A percentile compares a stretch with the other conserved stretches of the same genome.
These are phyloP conservation scores for Fusarium subglutinans DNA, from an alignment of 2,329 filamentous ascomycete species.

Conservation along the genomic window DNA sequence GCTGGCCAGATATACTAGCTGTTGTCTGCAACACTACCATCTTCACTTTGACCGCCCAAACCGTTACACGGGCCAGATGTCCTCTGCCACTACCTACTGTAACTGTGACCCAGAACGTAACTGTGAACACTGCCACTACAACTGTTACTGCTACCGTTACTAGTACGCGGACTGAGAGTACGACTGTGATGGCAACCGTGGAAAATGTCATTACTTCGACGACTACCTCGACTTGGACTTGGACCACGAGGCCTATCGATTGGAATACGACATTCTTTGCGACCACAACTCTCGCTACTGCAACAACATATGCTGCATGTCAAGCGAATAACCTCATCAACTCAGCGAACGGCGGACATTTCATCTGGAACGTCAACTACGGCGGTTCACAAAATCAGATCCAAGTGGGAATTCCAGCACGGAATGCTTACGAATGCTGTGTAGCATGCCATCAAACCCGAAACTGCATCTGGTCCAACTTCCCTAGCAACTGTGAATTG, in stretches of 20 bases:
- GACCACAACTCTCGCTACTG: not conserved
- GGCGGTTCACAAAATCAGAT: not conserved
- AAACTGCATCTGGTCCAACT: constrained; percentile 4
- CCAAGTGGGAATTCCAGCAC: not conserved
- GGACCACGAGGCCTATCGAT: no score
- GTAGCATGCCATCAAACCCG: not conserved
- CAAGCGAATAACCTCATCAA: not conserved
- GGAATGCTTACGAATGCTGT: not conserved
- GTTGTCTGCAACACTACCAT: not conserved
- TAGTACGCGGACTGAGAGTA: not conserved
- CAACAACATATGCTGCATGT: not conserved
- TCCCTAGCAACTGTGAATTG: not conserved
- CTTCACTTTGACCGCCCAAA: not conserved
- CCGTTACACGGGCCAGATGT: not conserved
- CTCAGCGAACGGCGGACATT: not conserved
- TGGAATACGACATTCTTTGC: not conserved
- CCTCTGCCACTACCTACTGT: not conserved
- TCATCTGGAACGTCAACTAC: not conserved
- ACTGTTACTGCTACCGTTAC: not conserved
- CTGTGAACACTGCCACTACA: not conserved
- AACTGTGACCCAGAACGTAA: not conserved
- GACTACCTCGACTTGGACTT: not conserved
- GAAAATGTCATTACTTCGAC: not conserved
- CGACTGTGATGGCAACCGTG: not conserved
- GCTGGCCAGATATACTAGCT: not conserved